A percentile compares a stretch with the other conserved stretches of the same genome.
Conservation (phyloP, 1,284 basidiomycete species). For the Chalciporus sp. region DNA sequence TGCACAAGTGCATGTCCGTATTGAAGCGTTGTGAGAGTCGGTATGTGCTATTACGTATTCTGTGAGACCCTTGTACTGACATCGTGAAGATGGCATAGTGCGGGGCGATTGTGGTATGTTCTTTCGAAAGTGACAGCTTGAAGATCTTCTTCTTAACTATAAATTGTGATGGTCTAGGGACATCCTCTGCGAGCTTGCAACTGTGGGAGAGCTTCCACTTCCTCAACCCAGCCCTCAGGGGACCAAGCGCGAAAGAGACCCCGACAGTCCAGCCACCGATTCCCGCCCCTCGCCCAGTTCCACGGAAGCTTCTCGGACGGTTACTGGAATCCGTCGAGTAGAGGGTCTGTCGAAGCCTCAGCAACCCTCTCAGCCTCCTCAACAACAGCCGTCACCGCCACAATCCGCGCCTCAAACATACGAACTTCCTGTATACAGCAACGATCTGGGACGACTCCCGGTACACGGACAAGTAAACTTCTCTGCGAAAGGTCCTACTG, state of each 20-base stretch:
- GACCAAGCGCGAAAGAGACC: slow-evolving; percentile 65
- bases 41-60: slow-evolving; percentile 10
- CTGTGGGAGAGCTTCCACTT: slow-evolving; percentile 65
- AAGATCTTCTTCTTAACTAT: neutral
- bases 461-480: slow-evolving; percentile 44
- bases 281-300: slow-evolving; percentile 4
- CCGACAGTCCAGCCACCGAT: slow-evolving; percentile 40
- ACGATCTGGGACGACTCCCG: slow-evolving; percentile 59
- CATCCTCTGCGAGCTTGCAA: slow-evolving; percentile 67
- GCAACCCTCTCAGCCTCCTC: slow-evolving; percentile 1
- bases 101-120: slow-evolving; percentile 34
- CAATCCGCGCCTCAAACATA: slow-evolving; percentile 7
- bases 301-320: slow-evolving; percentile 26
- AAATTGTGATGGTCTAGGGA: slow-evolving; percentile 45
- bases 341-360: slow-evolving; percentile 10
- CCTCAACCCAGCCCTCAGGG: slow-evolving; percentile 50
- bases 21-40: slow-evolving; percentile 41
- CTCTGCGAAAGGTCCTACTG: neutral
- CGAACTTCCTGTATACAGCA: slow-evolving; percentile 56
- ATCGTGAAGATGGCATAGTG: slow-evolving; percentile 28
- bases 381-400: slow-evolving; percentile 6
- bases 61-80: neutral
- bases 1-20: slow-evolving; percentile 61
- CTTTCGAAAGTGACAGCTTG: neutral
- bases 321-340: slow-evolving; percentile 39